Evolutionary conservation across 2,329 filamentous ascomycete genomes (phyloP), one percentile per base, ranked within the genome.

Genomic region (Hymenoscyphus albidus): DNA sequence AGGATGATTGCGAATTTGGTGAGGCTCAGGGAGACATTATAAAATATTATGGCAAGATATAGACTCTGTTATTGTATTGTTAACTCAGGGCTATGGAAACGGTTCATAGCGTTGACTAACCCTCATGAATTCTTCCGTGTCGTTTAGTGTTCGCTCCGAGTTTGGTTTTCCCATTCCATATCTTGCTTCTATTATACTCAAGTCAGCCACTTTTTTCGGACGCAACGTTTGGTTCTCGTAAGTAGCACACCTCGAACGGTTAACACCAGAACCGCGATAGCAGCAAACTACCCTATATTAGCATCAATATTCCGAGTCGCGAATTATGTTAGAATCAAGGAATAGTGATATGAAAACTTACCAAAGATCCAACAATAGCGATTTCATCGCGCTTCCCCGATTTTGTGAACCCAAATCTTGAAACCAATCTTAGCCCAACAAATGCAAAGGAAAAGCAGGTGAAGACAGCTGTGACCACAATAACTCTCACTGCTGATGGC

Each of bases 1-100:
- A 78, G 68, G 6, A 78, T 65, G 58, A 79, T 77, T 4, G 77
- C 77, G 16, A 76, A 69, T 68, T 79, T 79, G 65, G 74, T 74
- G 22, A 76, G 40, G 60, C 71, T 72, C 40, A 77, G 72, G 13
- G 72, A 67, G 22, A 74, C 27, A 67, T 77, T 77, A 69, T 78
- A 79, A 27, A 74, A 66, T 32, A 77, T 56, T 31, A 78, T 75
- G n/a, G 73, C 72, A 7, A 70, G 64, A 57, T 74, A 76, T 6
- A 79, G 70, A 0, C 70, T 68, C 75, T 76, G 57, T n/a, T 39
- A 22, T 7, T 42, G 59, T 27, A 40, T 16, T 67, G 67, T 38
- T 51, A 68, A 32, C 63, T 58, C 55, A 51, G n/a, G 22, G 22
- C n/a, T 5, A 12, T 51, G 7, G 3, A 7, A 22, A 22, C 22